Percentiles rank a stretch among this genome's conserved stretches.
phyloP scores from a whole-genome alignment of 2,329 filamentous ascomycete species.

The Aschersonia sp. region DNA sequence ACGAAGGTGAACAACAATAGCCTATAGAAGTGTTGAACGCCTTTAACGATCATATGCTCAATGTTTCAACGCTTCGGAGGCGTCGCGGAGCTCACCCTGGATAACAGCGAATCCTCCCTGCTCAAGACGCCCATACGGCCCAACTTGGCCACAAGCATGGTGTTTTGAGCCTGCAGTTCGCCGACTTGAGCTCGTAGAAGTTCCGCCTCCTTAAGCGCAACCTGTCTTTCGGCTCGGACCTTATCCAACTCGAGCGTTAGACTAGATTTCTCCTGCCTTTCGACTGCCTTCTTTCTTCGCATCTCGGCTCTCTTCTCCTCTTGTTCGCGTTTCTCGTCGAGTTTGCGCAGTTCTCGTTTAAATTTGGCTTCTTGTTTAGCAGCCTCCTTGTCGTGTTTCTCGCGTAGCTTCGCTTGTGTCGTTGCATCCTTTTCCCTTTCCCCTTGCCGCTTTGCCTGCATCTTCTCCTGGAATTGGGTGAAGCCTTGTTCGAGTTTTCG shows the following conservation, averaged over 20 bases:
- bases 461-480: slow-evolving; percentile 36
- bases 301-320: slow-evolving; percentile 48
- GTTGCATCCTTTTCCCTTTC: slow-evolving; percentile 34
- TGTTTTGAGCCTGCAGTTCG: slow-evolving; percentile 46
- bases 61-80: no score
- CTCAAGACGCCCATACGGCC: slow-evolving; percentile 29
- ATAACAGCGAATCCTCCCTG: slow-evolving; percentile 5
- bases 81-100: not conserved
- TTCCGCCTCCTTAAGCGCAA: slow-evolving; percentile 37
- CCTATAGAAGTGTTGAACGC: no score
- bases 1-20: no score
- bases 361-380: slow-evolving; percentile 55
- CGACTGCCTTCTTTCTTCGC: slow-evolving; percentile 31
- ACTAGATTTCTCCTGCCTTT: slow-evolving; percentile 37
- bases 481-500: slow-evolving; percentile 50
- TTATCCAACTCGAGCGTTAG: slow-evolving; percentile 38
- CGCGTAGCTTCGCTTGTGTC: slow-evolving; percentile 40
- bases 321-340: slow-evolving; percentile 47
- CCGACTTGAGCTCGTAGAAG: slow-evolving; percentile 40
- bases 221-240: slow-evolving; percentile 33
- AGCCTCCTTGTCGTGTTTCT: slow-evolving; percentile 48
- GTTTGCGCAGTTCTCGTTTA: slow-evolving; percentile 45
- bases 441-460: slow-evolving; percentile 28
- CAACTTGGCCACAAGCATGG: slow-evolving; percentile 37
- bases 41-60: no score